phyloP scores from a whole-genome alignment of 2,329 filamentous ascomycete genomes.

The Aplosporella prunicola region DNA sequence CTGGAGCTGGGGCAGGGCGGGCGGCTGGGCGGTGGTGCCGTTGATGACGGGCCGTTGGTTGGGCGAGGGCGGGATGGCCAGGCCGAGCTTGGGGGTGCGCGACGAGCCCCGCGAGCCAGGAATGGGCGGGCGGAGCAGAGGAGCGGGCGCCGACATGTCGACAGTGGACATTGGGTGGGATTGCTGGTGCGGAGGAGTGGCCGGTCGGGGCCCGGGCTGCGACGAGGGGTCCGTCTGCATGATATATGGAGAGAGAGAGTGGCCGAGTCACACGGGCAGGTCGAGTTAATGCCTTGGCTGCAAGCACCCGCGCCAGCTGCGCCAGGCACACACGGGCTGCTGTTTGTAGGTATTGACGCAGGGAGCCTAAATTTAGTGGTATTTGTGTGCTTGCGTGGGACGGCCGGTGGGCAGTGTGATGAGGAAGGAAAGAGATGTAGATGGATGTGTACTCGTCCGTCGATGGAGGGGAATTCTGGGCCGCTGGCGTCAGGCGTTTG shows the following conservation, averaged over 20 bases:
- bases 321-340: conserved; percentile 7
- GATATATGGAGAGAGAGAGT: neutral
- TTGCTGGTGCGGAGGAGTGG: conserved; percentile 9
- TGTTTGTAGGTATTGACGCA: conserved; percentile 8
- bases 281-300: conserved; percentile 6
- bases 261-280: conserved; percentile 9
- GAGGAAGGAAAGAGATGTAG: no score
- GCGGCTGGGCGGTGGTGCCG: conserved; percentile 35
- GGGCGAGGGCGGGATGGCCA: conserved; percentile 83
- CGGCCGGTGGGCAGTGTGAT: no score
- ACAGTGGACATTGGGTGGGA: neutral
- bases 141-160: conserved; percentile 64
- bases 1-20: conserved; percentile 43
- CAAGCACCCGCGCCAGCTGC: conserved; percentile 8
- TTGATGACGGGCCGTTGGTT: conserved; percentile 70
- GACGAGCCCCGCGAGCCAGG: conserved; percentile 53
- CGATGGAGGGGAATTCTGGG: no score
- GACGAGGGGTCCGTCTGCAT: neutral
- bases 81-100: conserved; percentile 67
- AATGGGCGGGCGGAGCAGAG: conserved; percentile 74
- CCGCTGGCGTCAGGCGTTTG: no score
- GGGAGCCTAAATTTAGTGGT: conserved; percentile 3
- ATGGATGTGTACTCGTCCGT: no score
- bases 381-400: no score
- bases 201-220: conserved; percentile 4